These are phyloP conservation scores for Arthrobotrys sinensis DNA, from an alignment of 2,329 filamentous ascomycete species.

Conservation along the genomic window DNA sequence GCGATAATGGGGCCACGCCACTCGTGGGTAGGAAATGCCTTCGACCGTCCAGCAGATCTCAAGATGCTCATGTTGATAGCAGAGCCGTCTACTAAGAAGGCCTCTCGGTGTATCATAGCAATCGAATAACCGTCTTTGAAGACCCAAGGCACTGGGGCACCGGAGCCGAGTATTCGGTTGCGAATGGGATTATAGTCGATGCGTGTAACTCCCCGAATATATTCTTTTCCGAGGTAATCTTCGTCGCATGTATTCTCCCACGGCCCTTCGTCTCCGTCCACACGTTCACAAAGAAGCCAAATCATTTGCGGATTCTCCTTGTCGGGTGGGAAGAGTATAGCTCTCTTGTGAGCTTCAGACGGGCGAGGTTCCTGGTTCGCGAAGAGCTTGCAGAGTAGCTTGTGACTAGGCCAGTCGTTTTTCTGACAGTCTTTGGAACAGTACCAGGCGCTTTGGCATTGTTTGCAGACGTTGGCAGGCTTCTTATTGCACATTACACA, in stretches of 20 bases:
- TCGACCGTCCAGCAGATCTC: not conserved
- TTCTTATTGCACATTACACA: constrained; percentile 27
- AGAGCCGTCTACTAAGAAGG: not conserved
- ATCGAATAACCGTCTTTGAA: not conserved
- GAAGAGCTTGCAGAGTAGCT: constrained; percentile 63
- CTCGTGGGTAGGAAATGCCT: not conserved
- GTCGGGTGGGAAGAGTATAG: constrained; percentile 16
- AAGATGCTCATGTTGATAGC: not conserved
- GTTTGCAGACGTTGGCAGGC: constrained; percentile 24
- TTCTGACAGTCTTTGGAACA: constrained; percentile 63
- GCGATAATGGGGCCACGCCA: constrained; percentile 7
- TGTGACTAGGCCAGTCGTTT: constrained; percentile 63
- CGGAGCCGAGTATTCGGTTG: not conserved
- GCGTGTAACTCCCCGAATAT: not conserved
- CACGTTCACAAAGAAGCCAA: not conserved
- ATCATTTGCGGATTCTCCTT: constrained; percentile 8
- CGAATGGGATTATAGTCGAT: not conserved
- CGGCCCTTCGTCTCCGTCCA: not conserved
- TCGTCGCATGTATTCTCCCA: not conserved
- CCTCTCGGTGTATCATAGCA: not conserved
- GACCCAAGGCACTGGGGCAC: too few relatives aligned
- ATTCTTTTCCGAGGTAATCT: not conserved
- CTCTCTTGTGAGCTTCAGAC: constrained; percentile 10
- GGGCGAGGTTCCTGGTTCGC: constrained; percentile 21
- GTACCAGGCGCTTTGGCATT: constrained; percentile 61